Percentiles rank a stretch among this genome's conserved stretches.
phyloP scores from a whole-genome alignment of 257 asterid species.

The Solanum bulbocastanum region DNA sequence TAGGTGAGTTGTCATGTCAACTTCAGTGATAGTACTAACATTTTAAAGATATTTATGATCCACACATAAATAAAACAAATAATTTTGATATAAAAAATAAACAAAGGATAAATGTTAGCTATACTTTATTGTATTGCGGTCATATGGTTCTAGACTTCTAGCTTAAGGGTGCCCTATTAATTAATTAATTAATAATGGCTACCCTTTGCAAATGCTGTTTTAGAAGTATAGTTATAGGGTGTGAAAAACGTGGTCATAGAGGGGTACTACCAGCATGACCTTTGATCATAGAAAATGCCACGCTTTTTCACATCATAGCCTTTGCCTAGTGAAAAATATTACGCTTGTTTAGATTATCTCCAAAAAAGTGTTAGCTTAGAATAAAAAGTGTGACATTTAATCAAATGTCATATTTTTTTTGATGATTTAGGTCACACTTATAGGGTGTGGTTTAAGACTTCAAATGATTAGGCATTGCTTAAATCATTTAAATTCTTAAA shows the following conservation, averaged over 20 bases:
- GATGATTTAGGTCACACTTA: background rate
- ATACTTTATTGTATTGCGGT: no score
- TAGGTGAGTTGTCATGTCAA: background rate
- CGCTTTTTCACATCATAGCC: background rate
- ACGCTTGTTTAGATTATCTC: background rate
- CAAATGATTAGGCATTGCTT: background rate
- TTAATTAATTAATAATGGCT: no score
- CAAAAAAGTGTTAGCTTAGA: background rate
- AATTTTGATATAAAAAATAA: no score
- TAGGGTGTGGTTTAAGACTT: background rate
- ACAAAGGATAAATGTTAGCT: background rate
- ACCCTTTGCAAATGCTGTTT: no score
- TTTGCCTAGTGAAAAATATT: no score
- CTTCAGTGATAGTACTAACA: accelerated
- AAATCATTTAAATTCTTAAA: background rate
- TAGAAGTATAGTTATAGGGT: background rate
- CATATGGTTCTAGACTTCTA: background rate
- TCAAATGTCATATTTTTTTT: no score
- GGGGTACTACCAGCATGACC: background rate
- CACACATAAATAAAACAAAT: no score
- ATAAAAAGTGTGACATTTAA: no score
- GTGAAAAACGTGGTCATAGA: background rate
- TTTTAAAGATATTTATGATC: background rate
- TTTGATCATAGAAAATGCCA: background rate
- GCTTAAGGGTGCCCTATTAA: background rate